Conservation (phyloP, 2,329 filamentous ascomycete genomes). For the Tolypocladium ophioglossoides region DNA sequence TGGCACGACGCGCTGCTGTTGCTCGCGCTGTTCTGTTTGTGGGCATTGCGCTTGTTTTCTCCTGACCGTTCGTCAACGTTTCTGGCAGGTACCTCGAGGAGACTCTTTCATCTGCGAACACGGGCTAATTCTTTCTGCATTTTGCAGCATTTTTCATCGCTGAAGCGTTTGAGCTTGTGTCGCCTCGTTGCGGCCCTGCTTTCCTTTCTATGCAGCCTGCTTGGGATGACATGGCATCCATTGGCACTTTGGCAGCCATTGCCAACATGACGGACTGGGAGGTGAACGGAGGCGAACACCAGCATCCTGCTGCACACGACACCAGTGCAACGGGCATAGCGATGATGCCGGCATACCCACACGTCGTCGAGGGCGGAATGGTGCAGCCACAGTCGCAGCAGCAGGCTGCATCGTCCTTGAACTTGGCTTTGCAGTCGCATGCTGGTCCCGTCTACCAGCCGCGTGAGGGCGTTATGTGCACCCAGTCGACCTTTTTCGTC, state of each 20-base stretch:
- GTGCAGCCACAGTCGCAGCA: neutral
- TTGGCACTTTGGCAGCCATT: neutral
- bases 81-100: neutral
- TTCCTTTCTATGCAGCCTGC: neutral
- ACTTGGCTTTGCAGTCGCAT: neutral
- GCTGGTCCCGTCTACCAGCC: neutral
- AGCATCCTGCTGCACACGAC: neutral
- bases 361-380: too few relatives aligned
- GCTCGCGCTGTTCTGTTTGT: too few relatives aligned
- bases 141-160: neutral
- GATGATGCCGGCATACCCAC: neutral
- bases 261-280: neutral
- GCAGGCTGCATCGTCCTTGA: neutral
- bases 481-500: slow-evolving; percentile 14
- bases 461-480: slow-evolving; percentile 7
- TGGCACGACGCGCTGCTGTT: neutral
- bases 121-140: neutral
- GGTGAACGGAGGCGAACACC: too few relatives aligned
- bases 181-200: neutral
- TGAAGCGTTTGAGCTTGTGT: neutral
- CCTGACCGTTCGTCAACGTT: neutral
- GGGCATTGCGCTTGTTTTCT: too few relatives aligned
- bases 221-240: neutral
- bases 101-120: neutral
- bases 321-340: too few relatives aligned